Base-by-base conservation (phyloP, 148 eudicot species). In the Rhododendron griersonianum region DNA sequence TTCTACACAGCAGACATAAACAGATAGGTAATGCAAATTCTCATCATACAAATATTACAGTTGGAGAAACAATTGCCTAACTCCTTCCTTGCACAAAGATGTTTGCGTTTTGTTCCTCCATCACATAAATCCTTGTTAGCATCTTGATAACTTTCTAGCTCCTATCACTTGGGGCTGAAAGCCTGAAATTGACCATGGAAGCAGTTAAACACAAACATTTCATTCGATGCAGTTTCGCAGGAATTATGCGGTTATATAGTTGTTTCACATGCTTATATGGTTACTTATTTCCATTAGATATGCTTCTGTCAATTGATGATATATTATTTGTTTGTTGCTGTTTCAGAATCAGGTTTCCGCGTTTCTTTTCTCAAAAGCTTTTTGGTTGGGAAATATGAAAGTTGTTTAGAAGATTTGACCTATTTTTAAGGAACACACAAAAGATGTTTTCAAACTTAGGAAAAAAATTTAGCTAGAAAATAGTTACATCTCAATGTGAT, bases 121-220 rank as follows among this genome's bases (percentile, higher is more conserved):
- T 48, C 50, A 50, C 86, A 63, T 25, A 50, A 53, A 79, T 78
- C 48, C 78, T 57, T 35, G 71, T 65, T 67, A 50, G 35, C 37
- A 11, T 57, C 81, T 71, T 30, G 80, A 71, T 71, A 55, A 9
- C 78, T 86, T 84, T 21, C 71, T n/a, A 8, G 84, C 89, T 84
- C 77, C 79, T 39, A 67, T 90, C 90, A 90, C 88, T 92, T 94
- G 89, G 96, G 94, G 91, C 86, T 90, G 92, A 96, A 96, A 80
- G 98, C 96, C 98, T 96, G 94, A 85, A 91, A 87, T 59, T 28
- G 18, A 86, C 75, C 51, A 81, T 10, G 28, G 61, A 86, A 7
- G 8, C 14, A 77, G 78, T 50, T 48, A 47, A 15, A 41, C 35
- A 84, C 59, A 77, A 63, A 44, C 50, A 78, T 10, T 48, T 33